Conservation (phyloP, 345 rosid species). For the Rhizophora mangle region DNA sequence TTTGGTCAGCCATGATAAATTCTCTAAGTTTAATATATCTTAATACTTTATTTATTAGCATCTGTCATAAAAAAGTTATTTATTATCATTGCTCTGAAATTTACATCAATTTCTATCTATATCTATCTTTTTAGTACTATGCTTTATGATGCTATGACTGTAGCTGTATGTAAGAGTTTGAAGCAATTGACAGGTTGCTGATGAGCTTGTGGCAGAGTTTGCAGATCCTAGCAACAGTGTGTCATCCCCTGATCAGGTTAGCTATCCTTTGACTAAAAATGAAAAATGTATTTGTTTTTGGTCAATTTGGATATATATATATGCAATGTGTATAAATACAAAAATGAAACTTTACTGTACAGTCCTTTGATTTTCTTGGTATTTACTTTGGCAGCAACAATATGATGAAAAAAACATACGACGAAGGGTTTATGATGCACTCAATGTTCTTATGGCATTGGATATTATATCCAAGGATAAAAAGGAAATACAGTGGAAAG, state of each 20-base stretch:
- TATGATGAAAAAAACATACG: slow-evolving; percentile 98
- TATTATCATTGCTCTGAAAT: no score
- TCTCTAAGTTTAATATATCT: neutral
- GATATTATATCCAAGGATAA: slow-evolving; percentile 97
- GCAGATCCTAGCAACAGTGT: slow-evolving; percentile 70
- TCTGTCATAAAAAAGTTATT: neutral
- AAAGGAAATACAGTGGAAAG: slow-evolving; percentile 97
- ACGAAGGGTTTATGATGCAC: slow-evolving; percentile 96
- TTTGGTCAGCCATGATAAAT: neutral
- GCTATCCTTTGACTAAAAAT: slow-evolving; percentile 8
- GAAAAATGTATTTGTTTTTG: neutral
- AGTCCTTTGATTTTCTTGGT: slow-evolving; percentile 8
- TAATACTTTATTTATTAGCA: neutral
- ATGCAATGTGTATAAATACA: neutral
- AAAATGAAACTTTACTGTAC: slow-evolving; percentile 3
- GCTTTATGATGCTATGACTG: slow-evolving; percentile 6
- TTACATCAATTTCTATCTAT: no score
- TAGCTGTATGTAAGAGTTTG: slow-evolving; percentile 32
- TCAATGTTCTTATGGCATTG: slow-evolving; percentile 99
- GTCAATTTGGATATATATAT: slow-evolving; percentile 1
- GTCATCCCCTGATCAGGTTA: slow-evolving; percentile 90
- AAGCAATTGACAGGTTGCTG: slow-evolving; percentile 78
- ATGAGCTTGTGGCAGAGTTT: slow-evolving; percentile 98
- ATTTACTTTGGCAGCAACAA: slow-evolving; percentile 61
- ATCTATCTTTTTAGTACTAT: no score